phyloP scores from a whole-genome alignment of 1,284 basidiomycete species.

The Austroboletus niveus region DNA sequence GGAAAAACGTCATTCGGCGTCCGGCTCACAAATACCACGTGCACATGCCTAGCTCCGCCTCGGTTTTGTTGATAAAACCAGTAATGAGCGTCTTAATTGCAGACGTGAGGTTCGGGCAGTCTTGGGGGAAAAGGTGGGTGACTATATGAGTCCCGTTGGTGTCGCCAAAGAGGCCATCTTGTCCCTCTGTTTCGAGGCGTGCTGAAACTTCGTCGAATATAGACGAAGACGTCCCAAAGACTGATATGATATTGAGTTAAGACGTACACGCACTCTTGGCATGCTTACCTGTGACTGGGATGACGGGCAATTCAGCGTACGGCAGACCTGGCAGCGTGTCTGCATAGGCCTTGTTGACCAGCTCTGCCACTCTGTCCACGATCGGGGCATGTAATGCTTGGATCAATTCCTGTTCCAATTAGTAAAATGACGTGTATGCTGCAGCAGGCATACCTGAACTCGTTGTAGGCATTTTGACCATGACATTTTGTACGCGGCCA shows the following conservation, averaged over 20 bases:
- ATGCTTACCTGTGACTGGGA: constrained; percentile 52
- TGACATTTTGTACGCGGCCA: constrained; percentile 45
- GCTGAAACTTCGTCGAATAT: constrained; percentile 47
- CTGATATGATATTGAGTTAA: constrained; percentile 18
- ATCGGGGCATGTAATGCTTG: constrained; percentile 44
- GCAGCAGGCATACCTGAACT: constrained; percentile 40
- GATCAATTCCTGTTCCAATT: constrained; percentile 41
- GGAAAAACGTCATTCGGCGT: constrained; percentile 8
- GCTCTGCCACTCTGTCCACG: constrained; percentile 38
- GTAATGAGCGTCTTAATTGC: constrained; percentile 57
- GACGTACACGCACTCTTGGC: neutral
- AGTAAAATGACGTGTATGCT: neutral
- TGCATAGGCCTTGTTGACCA: constrained; percentile 41
- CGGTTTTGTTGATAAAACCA: constrained; percentile 46
- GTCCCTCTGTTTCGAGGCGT: constrained; percentile 32
- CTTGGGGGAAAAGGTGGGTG: constrained; percentile 55
- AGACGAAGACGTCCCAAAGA: constrained; percentile 33
- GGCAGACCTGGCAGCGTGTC: constrained; percentile 46
- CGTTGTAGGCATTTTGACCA: constrained; percentile 50
- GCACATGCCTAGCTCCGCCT: constrained; percentile 32
- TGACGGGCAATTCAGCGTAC: constrained; percentile 51
- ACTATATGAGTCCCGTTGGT: constrained; percentile 31
- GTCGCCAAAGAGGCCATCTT: constrained; percentile 30
- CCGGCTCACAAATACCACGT: neutral
- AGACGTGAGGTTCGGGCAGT: constrained; percentile 51